Percentiles rank a stretch among this genome's conserved stretches.
These are phyloP conservation scores for Rubia tinctorum DNA, from an alignment of 305 asterid species.

Conservation along the genomic window DNA sequence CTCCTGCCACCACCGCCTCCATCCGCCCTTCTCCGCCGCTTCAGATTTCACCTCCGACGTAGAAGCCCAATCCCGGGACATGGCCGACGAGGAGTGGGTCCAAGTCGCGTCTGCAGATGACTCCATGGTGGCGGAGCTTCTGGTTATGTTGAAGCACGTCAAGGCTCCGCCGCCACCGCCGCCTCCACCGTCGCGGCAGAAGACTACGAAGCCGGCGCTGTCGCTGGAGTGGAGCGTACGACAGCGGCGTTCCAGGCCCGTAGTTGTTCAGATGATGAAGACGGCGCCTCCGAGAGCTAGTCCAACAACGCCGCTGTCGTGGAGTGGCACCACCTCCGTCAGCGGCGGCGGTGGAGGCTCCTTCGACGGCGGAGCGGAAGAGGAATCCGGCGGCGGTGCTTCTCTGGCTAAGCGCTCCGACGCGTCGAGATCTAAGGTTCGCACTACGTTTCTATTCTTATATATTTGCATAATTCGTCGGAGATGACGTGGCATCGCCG, in stretches of 20 bases:
- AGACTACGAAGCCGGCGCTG: slow-evolving; percentile 18
- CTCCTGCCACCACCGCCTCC: slow-evolving; percentile 26
- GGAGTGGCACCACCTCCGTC: slow-evolving; percentile 68
- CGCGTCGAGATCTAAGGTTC: slow-evolving; percentile 79
- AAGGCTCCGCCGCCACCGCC: slow-evolving; percentile 23
- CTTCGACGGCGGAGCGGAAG: slow-evolving; percentile 40
- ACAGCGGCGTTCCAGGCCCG: slow-evolving; percentile 63
- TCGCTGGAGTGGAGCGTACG: slow-evolving; percentile 78
- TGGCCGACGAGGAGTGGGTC: slow-evolving; percentile 67
- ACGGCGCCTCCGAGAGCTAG: slow-evolving; percentile 45
- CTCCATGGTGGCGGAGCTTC: slow-evolving; percentile 65
- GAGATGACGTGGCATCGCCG: slow-evolving; percentile 2
- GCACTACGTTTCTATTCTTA: background rate
- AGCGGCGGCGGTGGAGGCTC: slow-evolving; percentile 53
- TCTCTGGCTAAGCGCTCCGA: slow-evolving; percentile 24
- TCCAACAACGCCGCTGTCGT: slow-evolving; percentile 82
- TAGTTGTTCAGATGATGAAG: slow-evolving; percentile 28
- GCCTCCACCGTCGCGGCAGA: slow-evolving; percentile 7
- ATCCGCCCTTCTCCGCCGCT: slow-evolving; percentile 14
- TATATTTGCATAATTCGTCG: background rate
- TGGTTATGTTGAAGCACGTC: slow-evolving; percentile 39
- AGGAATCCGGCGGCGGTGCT: slow-evolving; percentile 47
- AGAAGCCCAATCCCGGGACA: slow-evolving; percentile 14
- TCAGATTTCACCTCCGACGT: slow-evolving; percentile 8
- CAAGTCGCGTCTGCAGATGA: slow-evolving; percentile 60